Evolutionary conservation across 257 asterid species (phyloP).

Genomic region (Datura wrightii): DNA sequence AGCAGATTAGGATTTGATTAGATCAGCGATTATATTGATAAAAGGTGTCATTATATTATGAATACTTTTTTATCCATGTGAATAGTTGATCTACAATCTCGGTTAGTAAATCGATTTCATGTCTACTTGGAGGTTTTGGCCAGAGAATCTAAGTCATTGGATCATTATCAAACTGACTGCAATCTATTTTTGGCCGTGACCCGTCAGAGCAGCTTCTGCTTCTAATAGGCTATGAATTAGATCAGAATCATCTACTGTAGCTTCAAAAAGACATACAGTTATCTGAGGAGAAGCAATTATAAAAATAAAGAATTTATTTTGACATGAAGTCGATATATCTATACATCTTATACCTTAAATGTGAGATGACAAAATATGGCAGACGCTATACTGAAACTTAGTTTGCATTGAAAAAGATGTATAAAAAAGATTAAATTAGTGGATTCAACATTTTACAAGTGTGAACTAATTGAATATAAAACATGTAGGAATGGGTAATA

Average conservation of each 20-base stretch:
- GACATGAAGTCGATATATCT: background rate
- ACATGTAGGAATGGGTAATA: background rate
- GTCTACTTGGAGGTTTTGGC: background rate
- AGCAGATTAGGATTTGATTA: conserved; percentile 4
- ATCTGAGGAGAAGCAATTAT: conserved; percentile 13
- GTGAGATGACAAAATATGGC: background rate
- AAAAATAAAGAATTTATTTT: background rate
- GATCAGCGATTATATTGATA: background rate
- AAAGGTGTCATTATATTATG: background rate
- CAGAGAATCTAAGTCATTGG: background rate
- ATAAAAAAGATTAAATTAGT: background rate
- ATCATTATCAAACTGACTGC: background rate
- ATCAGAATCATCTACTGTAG: background rate
- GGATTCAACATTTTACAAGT: background rate
- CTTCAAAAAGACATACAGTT: background rate
- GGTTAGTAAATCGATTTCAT: background rate
- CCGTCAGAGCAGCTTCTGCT: background rate
- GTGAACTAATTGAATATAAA: conserved; percentile 24
- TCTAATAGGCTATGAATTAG: background rate
- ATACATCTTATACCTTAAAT: background rate
- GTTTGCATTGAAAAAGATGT: background rate
- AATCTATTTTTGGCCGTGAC: background rate
- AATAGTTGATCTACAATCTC: background rate
- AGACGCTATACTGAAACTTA: background rate
- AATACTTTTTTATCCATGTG: background rate